Conservation (phyloP, 805 yeast genomes). For the Yamadazyma scolyti region DNA sequence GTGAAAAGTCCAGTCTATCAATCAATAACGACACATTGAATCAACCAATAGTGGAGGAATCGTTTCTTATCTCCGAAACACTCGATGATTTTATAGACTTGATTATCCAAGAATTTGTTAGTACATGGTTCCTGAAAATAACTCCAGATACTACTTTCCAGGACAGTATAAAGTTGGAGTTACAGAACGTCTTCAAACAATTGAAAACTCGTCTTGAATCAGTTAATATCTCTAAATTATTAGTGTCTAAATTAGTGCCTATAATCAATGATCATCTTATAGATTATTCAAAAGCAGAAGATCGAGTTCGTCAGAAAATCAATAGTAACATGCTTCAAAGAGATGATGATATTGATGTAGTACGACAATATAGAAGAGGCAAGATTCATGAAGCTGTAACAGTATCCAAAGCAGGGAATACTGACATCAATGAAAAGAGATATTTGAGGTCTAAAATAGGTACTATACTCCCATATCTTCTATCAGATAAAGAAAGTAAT, state of each 20-base stretch:
- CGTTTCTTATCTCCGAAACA: slow-evolving; percentile 50
- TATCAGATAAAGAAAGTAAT: slow-evolving; percentile 43
- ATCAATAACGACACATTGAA: slow-evolving; percentile 2
- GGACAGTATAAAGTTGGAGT: slow-evolving; percentile 40
- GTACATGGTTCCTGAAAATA: slow-evolving; percentile 52
- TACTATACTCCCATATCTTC: slow-evolving; percentile 44
- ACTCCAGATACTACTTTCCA: slow-evolving; percentile 28
- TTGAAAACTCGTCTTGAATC: slow-evolving; percentile 40
- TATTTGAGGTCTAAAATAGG: slow-evolving; percentile 46
- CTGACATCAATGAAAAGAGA: slow-evolving; percentile 37
- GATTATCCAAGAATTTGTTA: slow-evolving; percentile 51
- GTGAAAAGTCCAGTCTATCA: not conserved
- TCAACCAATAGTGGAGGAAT: slow-evolving; percentile 39
- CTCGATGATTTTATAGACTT: slow-evolving; percentile 47
- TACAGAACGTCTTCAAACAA: slow-evolving; percentile 37
- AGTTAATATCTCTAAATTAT: slow-evolving; percentile 52
- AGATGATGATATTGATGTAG: slow-evolving; percentile 39
- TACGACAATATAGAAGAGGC: slow-evolving; percentile 45
- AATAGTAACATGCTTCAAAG: slow-evolving; percentile 15
- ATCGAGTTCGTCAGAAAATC: slow-evolving; percentile 22
- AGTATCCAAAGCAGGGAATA: slow-evolving; percentile 22
- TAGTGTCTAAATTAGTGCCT: slow-evolving; percentile 62
- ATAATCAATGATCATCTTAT: slow-evolving; percentile 61
- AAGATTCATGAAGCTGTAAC: slow-evolving; percentile 57
- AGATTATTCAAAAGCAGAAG: slow-evolving; percentile 44